phyloP scores from a whole-genome alignment of 768 basidiomycete species.

The Lactarius vividus region DNA sequence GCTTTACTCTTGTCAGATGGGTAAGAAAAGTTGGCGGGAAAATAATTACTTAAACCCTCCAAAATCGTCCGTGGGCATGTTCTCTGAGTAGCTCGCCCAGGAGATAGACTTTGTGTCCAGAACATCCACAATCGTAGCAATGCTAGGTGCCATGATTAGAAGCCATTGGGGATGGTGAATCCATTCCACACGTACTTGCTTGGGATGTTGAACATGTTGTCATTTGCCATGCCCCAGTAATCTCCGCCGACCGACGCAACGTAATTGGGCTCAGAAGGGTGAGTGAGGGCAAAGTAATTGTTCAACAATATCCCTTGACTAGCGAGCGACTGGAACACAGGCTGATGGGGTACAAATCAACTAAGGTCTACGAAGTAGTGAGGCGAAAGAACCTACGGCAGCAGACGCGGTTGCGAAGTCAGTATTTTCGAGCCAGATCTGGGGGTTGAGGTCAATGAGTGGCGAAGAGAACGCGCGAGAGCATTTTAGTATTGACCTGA shows the following conservation, averaged over 20 bases:
- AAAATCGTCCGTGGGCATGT: conserved; percentile 50
- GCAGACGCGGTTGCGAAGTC: conserved; percentile 5
- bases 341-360: background rate
- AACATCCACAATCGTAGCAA: conserved; percentile 15
- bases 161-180: background rate
- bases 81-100: conserved; percentile 40
- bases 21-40: background rate
- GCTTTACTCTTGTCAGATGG: conserved; percentile 25
- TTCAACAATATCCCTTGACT: conserved; percentile 10
- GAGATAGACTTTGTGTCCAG: conserved; percentile 4
- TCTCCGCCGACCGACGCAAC: conserved; percentile 6
- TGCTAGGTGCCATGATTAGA: background rate
- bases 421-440: conserved; percentile 14
- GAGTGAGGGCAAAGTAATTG: conserved; percentile 12
- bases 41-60: conserved; percentile 19
- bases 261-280: conserved; percentile 21
- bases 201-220: conserved; percentile 10
- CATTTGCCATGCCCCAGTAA: conserved; percentile 15
- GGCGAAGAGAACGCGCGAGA: background rate
- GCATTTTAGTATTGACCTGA: background rate
- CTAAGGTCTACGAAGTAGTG: background rate
- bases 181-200: conserved; percentile 2
- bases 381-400: conserved; percentile 4
- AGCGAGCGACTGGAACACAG: conserved; percentile 7
- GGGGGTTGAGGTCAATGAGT: background rate